Conservation (phyloP, 2,329 filamentous ascomycete genomes). For the Zasmidium cellare region DNA sequence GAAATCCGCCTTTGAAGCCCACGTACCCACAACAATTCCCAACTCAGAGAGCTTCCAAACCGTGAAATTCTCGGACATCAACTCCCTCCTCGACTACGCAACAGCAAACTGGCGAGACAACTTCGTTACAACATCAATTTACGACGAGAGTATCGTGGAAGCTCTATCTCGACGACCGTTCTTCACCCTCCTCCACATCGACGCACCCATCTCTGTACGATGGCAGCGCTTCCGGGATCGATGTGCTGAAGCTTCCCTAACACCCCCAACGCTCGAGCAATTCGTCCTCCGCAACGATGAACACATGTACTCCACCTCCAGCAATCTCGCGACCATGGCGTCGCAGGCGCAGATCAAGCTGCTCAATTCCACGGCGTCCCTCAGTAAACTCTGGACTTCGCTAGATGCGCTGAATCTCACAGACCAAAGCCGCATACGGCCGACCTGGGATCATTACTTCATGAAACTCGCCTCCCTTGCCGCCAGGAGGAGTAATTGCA, state of each 20-base stretch:
- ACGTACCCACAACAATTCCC: slow-evolving; percentile 32
- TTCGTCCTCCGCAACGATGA: slow-evolving; percentile 67
- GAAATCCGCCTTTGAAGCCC: slow-evolving; percentile 41
- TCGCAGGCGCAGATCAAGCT: slow-evolving; percentile 80
- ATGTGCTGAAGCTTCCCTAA: slow-evolving; percentile 47
- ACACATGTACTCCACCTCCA: slow-evolving; percentile 68
- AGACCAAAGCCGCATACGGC: slow-evolving; percentile 76
- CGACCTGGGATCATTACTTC: slow-evolving; percentile 96
- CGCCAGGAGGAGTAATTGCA: slow-evolving; percentile 89
- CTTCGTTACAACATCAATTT: slow-evolving; percentile 85
- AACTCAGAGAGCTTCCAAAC: background rate
- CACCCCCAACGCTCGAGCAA: slow-evolving; percentile 55
- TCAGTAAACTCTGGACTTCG: slow-evolving; percentile 70
- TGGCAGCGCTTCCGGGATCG: slow-evolving; percentile 74
- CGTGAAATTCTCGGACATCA: slow-evolving; percentile 58
- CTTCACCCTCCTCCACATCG: slow-evolving; percentile 88
- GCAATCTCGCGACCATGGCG: slow-evolving; percentile 73
- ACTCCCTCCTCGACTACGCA: slow-evolving; percentile 77
- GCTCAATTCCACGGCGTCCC: slow-evolving; percentile 76
- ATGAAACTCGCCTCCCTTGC: slow-evolving; percentile 95
- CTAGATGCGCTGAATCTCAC: slow-evolving; percentile 74
- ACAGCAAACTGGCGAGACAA: slow-evolving; percentile 79
- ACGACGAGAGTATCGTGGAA: slow-evolving; percentile 71
- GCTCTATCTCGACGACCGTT: slow-evolving; percentile 78
- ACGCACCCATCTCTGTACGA: slow-evolving; percentile 81